Percentiles rank a stretch among this genome's conserved stretches.
phyloP scores from a whole-genome alignment of 2,329 filamentous ascomycete genomes.

The Ophiostoma montium region DNA sequence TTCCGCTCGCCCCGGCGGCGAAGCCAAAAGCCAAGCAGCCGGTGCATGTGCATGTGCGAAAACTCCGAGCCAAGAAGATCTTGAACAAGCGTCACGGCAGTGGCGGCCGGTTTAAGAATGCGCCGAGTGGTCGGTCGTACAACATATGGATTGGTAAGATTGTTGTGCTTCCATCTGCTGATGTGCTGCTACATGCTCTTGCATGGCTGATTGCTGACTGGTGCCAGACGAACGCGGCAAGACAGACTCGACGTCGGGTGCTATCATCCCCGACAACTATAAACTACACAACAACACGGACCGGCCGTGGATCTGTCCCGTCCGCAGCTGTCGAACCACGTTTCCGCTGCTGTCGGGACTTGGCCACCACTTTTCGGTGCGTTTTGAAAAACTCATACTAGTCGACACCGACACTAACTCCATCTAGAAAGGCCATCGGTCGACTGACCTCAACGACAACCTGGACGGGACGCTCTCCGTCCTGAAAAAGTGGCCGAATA shows the following conservation, averaged over 20 bases:
- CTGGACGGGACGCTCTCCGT: neutral
- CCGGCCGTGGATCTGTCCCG: neutral
- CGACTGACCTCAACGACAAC: constrained; percentile 1
- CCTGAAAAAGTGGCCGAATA: neutral
- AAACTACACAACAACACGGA: neutral
- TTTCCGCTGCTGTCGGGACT: neutral
- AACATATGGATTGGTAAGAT: neutral
- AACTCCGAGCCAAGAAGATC: no score
- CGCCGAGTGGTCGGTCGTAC: neutral
- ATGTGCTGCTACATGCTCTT: no score
- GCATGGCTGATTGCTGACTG: no score
- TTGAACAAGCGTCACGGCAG: no score
- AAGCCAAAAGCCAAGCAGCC: no score
- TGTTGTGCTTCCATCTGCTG: neutral
- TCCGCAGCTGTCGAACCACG: neutral
- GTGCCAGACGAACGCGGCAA: neutral
- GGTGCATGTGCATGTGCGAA: no score
- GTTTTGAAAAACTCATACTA: no score
- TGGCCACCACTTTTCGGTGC: neutral
- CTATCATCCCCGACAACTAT: neutral
- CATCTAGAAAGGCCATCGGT: neutral
- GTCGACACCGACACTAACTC: neutral
- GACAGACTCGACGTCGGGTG: neutral
- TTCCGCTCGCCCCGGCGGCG: no score
- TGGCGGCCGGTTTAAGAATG: no score